phyloP scores from a whole-genome alignment of 2,329 filamentous ascomycete genomes.

The Neofusicoccum kwambonambiense region DNA sequence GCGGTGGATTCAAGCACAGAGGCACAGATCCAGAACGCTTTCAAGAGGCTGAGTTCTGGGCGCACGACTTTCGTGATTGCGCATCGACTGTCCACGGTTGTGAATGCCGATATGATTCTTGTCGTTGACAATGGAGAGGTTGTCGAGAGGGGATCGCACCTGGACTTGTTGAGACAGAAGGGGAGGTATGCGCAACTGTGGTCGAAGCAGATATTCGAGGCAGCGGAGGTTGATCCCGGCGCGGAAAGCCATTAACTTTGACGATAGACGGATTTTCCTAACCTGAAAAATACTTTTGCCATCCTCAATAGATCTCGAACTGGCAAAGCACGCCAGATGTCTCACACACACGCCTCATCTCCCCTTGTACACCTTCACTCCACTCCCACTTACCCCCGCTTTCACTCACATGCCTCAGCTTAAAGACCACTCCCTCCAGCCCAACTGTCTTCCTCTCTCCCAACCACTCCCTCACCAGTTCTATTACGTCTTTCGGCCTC shows the following conservation, averaged over 20 bases:
- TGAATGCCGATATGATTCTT: slow-evolving; percentile 75
- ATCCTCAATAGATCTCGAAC: neutral
- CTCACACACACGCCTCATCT: neutral
- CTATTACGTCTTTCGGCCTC: neutral
- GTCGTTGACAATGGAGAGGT: slow-evolving; percentile 70
- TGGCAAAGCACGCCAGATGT: neutral
- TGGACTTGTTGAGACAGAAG: slow-evolving; percentile 65
- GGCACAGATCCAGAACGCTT: slow-evolving; percentile 54
- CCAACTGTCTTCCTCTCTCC: too few relatives aligned
- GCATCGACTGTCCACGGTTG: slow-evolving; percentile 74
- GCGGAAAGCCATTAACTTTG: too few relatives aligned
- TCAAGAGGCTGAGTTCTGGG: slow-evolving; percentile 59
- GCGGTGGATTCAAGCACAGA: slow-evolving; percentile 60
- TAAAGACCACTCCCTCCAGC: neutral
- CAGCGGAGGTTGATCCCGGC: too few relatives aligned
- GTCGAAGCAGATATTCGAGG: slow-evolving; percentile 44
- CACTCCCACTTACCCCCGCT: neutral
- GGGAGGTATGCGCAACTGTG: slow-evolving; percentile 77
- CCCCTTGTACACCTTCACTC: neutral
- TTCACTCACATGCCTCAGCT: neutral
- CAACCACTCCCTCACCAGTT: neutral
- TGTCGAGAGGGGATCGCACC: slow-evolving; percentile 71
- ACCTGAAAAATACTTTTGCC: too few relatives aligned
- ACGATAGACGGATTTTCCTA: too few relatives aligned
- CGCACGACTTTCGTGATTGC: slow-evolving; percentile 78